Base-by-base conservation (phyloP, 164 flowering plant genomes). In the Magnolia officinalis region DNA sequence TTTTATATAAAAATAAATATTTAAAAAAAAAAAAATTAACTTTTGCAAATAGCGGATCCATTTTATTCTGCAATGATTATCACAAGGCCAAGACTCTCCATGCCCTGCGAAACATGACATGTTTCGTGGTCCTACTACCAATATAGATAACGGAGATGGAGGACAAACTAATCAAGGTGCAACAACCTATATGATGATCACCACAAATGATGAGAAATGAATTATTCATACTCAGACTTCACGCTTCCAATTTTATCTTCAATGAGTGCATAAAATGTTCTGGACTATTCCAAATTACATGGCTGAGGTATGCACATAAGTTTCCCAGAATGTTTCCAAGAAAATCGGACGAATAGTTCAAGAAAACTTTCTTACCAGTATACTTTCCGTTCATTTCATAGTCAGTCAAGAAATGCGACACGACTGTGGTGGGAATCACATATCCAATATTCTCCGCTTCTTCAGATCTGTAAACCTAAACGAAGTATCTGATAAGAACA, bases 401-500 rank as follows among this genome's bases (percentile, higher is more conserved):
- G 85, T 96, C 99, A 66, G 87, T 78, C 84, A 96, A 81, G 83
- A 96, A 96, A 85, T 96, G 98, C 81, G 97, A 92, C 31, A 96
- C 97, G 50, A 96, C 98, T 50, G 97, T 90, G 3, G 99, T 92
- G 72, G 99, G 99, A 75, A 96, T 94, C 19, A 96, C 99, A 82
- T 94, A 96, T 76, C 99, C 99, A 81, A 96, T 96, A 86, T 96
- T 96, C 82, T 96, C 98, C 68, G 87, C 91, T 29, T 96, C 99
- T 59, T 94, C 98, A 81, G 98, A 94, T 85, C 97, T 91, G 93
- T 79, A 88, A 72, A 90, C 98, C 99, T 96, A 90, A 81, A 85
- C 59, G 78, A 78, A 80, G 72, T 65, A 49, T 77, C 76, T 67
- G n/a, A 67, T 85, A 71, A 87, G 78, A 83, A 80, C 16, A 26